A percentile compares a stretch with the other conserved stretches of the same genome.
phyloP scores from a whole-genome alignment of 768 basidiomycete species.

The button mushroom (Agaricus bisporus) region DNA sequence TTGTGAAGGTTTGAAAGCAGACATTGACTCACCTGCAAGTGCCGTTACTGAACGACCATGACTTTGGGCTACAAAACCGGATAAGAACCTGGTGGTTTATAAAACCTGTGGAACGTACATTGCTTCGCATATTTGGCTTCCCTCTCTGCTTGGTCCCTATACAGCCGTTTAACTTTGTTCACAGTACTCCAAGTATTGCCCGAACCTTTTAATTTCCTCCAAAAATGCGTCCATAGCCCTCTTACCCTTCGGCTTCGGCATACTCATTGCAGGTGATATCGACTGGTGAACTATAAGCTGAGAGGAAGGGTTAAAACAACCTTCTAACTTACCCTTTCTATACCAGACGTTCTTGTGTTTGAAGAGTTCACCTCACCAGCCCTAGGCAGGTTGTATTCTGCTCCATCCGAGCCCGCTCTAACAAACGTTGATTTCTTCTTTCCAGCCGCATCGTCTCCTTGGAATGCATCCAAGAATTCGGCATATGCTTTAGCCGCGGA shows the following conservation, averaged over 20 bases:
- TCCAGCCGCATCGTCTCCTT: slow-evolving; percentile 54
- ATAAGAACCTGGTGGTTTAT: background rate
- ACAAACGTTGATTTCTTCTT: slow-evolving; percentile 52
- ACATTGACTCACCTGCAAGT: slow-evolving; percentile 44
- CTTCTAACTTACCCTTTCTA: slow-evolving; percentile 13
- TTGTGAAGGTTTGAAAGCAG: background rate
- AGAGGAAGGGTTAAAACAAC: background rate
- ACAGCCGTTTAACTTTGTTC: background rate
- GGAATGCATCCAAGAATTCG: slow-evolving; percentile 82
- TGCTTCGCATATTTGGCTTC: slow-evolving; percentile 78
- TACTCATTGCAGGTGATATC: slow-evolving; percentile 49
- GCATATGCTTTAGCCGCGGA: slow-evolving; percentile 73
- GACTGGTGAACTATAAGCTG: slow-evolving; percentile 26
- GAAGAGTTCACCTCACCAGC: slow-evolving; percentile 1
- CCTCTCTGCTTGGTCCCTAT: slow-evolving; percentile 86
- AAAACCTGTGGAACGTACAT: slow-evolving; percentile 30
- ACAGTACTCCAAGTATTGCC: background rate
- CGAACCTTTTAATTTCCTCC: slow-evolving; percentile 90
- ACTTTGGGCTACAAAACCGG: slow-evolving; percentile 22
- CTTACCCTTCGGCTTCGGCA: slow-evolving; percentile 83
- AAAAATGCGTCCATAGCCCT: slow-evolving; percentile 95
- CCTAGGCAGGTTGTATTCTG: slow-evolving; percentile 29
- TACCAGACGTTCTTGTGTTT: background rate
- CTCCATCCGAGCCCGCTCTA: slow-evolving; percentile 47
- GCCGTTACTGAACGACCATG: slow-evolving; percentile 80